Evolutionary conservation across 2,329 filamentous ascomycete genomes (phyloP).

Genomic region (Phoma sp.): DNA sequence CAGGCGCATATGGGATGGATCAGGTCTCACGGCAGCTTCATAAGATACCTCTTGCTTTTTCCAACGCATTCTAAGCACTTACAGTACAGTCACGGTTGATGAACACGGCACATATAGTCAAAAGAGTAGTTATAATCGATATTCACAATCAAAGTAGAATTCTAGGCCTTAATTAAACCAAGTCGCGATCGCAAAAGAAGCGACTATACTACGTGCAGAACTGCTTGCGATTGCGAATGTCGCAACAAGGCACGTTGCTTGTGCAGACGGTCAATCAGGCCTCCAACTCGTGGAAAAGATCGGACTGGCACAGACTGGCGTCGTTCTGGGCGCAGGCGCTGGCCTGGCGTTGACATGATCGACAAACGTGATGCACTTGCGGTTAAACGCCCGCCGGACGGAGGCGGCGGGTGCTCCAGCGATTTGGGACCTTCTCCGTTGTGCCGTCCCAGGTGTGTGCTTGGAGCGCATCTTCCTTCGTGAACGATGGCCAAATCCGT

Average conservation of each 20-base stretch:
- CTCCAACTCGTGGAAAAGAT: slow-evolving; percentile 5
- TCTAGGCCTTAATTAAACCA: neutral
- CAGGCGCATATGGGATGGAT: slow-evolving; percentile 22
- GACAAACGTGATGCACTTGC: slow-evolving; percentile 3
- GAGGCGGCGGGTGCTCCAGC: slow-evolving; percentile 13
- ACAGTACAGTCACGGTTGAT: slow-evolving; percentile 20
- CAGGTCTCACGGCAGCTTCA: slow-evolving; percentile 16
- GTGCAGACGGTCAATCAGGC: slow-evolving; percentile 6
- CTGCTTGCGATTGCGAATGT: neutral
- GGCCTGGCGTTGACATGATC: slow-evolving; percentile 6
- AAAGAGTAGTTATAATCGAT: slow-evolving; percentile 13
- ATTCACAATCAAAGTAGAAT: slow-evolving; percentile 1
- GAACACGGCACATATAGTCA: slow-evolving; percentile 12
- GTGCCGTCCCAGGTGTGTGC: neutral
- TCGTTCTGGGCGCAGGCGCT: neutral
- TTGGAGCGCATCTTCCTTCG: neutral
- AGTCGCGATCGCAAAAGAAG: neutral
- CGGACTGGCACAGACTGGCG: neutral
- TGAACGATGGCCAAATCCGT: neutral
- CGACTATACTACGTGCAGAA: neutral
- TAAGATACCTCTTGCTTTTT: slow-evolving; percentile 35
- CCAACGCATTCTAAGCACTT: slow-evolving; percentile 1
- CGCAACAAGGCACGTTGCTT: neutral
- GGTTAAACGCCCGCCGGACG: slow-evolving; percentile 14
- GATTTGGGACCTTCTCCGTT: slow-evolving; percentile 15